Conservation (phyloP, 495 filamentous ascomycete species). For the Aspergillus conjunctus region DNA sequence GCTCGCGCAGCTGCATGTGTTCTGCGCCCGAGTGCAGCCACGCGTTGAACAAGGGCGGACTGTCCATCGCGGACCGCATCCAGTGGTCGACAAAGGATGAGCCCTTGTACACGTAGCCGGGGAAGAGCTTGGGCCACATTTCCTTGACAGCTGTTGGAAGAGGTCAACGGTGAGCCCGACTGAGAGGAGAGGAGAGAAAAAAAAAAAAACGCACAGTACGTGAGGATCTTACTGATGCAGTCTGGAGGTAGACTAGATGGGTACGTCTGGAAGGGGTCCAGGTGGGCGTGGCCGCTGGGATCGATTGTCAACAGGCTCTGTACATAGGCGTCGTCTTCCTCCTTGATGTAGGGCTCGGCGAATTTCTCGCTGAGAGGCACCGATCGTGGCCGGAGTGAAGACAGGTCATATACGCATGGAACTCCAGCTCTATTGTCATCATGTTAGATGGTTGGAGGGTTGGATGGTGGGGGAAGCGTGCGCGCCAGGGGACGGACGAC, state of each 20-base stretch:
- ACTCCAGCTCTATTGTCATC: background rate
- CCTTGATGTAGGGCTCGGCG: no score
- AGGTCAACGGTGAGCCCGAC: background rate
- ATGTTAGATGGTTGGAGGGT: background rate
- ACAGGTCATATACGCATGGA: constrained; percentile 8
- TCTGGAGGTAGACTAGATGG: background rate
- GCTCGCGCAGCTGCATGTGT: background rate
- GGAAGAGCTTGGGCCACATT: constrained; percentile 8
- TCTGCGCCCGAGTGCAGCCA: constrained; percentile 8
- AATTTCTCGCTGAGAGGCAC: background rate
- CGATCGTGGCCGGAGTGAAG: background rate
- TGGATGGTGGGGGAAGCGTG: background rate
- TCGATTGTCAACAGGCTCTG: constrained; percentile 4
- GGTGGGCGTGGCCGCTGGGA: constrained; percentile 1
- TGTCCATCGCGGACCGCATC: constrained; percentile 6
- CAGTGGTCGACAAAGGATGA: constrained; percentile 7
- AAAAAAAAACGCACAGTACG: background rate
- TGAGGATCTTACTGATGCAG: background rate
- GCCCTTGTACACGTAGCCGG: constrained; percentile 4
- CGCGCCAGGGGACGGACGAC: background rate
- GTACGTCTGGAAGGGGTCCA: constrained; percentile 11
- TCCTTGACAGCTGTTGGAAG: background rate
- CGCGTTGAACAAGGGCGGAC: constrained; percentile 7
- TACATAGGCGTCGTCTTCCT: no score
- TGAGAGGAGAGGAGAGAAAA: background rate